phyloP scores from a whole-genome alignment of 805 yeast species.

The Clavispora santaluciae region DNA sequence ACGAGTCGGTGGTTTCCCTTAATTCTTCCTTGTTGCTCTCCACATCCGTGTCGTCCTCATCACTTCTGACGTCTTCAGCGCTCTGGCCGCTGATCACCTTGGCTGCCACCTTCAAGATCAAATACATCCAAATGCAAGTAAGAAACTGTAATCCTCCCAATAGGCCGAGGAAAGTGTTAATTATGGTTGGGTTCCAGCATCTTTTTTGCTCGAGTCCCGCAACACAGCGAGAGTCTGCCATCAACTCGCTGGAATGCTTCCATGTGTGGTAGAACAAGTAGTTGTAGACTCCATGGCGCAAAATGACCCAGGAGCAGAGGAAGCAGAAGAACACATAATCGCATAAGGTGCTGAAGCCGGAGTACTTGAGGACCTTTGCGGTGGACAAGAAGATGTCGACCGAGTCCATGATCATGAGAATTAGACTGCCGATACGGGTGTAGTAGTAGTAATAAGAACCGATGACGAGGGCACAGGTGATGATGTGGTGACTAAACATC shows the following conservation, averaged over 20 bases:
- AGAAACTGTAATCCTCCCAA: slow-evolving; percentile 64
- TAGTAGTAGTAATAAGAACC: slow-evolving; percentile 75
- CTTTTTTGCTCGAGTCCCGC: slow-evolving; percentile 29
- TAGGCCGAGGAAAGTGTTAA: slow-evolving; percentile 48
- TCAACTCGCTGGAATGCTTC: slow-evolving; percentile 34
- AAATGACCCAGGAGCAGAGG: slow-evolving; percentile 60
- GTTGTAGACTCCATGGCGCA: slow-evolving; percentile 72
- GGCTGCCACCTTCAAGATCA: slow-evolving; percentile 65
- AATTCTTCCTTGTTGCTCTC: slow-evolving; percentile 12
- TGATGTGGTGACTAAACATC: slow-evolving; percentile 85
- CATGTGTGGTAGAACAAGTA: slow-evolving; percentile 59
- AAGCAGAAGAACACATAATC: slow-evolving; percentile 68
- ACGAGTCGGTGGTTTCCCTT: neutral
- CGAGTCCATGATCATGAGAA: slow-evolving; percentile 75
- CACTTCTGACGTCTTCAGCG: slow-evolving; percentile 87
- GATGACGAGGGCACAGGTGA: slow-evolving; percentile 60
- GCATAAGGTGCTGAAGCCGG: slow-evolving; percentile 55
- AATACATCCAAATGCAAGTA: slow-evolving; percentile 66
- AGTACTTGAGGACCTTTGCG: slow-evolving; percentile 76
- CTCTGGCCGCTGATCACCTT: slow-evolving; percentile 66
- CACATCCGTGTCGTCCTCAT: slow-evolving; percentile 55
- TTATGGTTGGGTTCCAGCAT: slow-evolving; percentile 47
- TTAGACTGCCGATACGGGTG: slow-evolving; percentile 73
- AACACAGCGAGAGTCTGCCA: slow-evolving; percentile 43
- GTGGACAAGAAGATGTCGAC: slow-evolving; percentile 67